Percentiles rank a stretch among this genome's conserved stretches.
phyloP scores from a whole-genome alignment of 805 yeast species.

The Lipomyces sp. region DNA sequence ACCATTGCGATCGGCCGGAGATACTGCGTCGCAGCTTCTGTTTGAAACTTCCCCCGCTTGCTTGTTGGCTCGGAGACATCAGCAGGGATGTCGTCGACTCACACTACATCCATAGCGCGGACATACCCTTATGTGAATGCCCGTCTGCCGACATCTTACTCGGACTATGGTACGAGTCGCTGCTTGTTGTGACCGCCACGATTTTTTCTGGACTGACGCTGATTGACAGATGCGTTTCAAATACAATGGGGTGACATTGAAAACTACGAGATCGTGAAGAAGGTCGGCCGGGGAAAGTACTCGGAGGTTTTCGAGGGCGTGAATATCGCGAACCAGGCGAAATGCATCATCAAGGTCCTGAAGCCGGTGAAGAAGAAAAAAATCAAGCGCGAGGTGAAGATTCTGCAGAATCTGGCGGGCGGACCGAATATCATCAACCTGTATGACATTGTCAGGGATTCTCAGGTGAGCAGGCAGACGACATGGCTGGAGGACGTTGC shows the following conservation, averaged over 20 bases:
- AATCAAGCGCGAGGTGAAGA: conserved; percentile 84
- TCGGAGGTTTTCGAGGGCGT: conserved; percentile 92
- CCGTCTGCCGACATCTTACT: conserved; percentile 65
- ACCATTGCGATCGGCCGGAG: too few relatives aligned
- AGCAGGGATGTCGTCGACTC: conserved; percentile 7
- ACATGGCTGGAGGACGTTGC: background rate
- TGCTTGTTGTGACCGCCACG: background rate
- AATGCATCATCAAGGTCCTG: conserved; percentile 81
- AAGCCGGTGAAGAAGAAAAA: conserved; percentile 93
- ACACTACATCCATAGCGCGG: conserved; percentile 45
- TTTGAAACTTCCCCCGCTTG: too few relatives aligned
- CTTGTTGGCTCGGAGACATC: too few relatives aligned
- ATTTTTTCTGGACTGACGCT: background rate
- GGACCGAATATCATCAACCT: conserved; percentile 79
- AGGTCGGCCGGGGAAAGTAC: conserved; percentile 90
- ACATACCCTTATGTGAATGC: conserved; percentile 76
- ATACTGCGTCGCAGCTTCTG: too few relatives aligned
- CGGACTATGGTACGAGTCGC: conserved; percentile 62
- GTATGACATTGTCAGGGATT: conserved; percentile 78
- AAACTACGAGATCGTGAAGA: conserved; percentile 71
- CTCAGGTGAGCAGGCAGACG: conserved; percentile 41
- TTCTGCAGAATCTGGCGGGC: conserved; percentile 76
- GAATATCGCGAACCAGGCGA: conserved; percentile 57
- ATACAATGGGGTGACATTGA: conserved; percentile 60
- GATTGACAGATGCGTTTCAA: conserved; percentile 45